phyloP scores from a whole-genome alignment of 139 green algal species.

The Chlorella sp. region DNA sequence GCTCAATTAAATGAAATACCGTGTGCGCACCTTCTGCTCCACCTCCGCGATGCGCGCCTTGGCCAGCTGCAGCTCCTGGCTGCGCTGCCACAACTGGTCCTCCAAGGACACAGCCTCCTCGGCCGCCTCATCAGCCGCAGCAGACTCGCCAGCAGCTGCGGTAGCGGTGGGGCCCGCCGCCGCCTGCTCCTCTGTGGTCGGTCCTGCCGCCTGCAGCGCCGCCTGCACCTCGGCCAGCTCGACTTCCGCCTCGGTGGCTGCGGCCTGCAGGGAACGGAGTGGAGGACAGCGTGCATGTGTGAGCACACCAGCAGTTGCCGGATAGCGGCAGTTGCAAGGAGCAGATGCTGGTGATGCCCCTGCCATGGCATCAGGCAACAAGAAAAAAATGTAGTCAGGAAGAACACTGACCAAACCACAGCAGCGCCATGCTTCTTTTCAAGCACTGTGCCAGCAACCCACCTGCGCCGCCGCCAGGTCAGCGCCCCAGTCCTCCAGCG shows the following conservation, averaged over 20 bases:
- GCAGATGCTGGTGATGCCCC: too few relatives aligned
- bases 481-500: constrained; percentile 21
- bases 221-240: not conserved
- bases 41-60: constrained; percentile 6
- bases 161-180: not conserved
- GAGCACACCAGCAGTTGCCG: too few relatives aligned
- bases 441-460: too few relatives aligned
- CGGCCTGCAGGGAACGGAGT: too few relatives aligned
- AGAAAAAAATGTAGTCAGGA: too few relatives aligned
- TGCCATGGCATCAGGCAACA: too few relatives aligned
- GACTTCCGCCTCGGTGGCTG: not conserved
- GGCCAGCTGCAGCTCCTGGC: constrained; percentile 29
- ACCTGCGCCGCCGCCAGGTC: constrained; percentile 29
- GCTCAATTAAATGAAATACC: too few relatives aligned
- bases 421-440: too few relatives aligned
- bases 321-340: too few relatives aligned
- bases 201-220: not conserved
- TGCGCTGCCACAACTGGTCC: constrained; percentile 38
- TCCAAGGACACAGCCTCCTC: constrained; percentile 23
- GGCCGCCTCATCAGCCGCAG: not conserved
- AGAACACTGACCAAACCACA: too few relatives aligned
- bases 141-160: not conserved
- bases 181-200: not conserved
- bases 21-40: constrained; percentile 43
- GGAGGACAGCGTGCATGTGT: too few relatives aligned